phyloP scores from a whole-genome alignment of 2,329 filamentous ascomycete genomes.

The Ophiostoma ulmi region DNA sequence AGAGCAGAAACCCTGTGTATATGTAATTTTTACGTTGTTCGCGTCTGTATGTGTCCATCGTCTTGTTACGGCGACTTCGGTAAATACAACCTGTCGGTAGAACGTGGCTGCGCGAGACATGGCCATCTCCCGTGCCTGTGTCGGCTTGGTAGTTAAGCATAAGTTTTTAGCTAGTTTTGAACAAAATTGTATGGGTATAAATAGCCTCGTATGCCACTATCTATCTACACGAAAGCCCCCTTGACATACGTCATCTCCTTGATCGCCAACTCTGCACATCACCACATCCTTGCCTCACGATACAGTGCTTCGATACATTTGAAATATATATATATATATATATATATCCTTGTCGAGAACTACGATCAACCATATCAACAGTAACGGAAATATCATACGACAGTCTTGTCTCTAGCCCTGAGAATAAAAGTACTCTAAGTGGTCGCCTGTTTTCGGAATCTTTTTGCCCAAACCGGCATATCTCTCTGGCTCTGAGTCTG shows the following conservation, averaged over 20 bases:
- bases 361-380: not conserved
- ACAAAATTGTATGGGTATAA: not conserved
- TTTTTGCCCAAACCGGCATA: not conserved
- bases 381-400: not conserved
- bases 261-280: slow-evolving; percentile 3
- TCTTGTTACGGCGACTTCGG: not conserved
- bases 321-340: too few relatives aligned
- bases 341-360: too few relatives aligned
- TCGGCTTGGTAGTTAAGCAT: not conserved
- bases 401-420: not conserved
- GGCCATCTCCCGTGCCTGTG: not conserved
- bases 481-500: not conserved
- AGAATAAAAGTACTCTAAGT: not conserved
- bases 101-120: slow-evolving; percentile 7
- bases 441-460: not conserved
- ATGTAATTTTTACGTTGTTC: not conserved
- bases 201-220: not conserved
- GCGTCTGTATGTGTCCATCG: not conserved
- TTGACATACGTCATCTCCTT: not conserved
- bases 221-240: not conserved
- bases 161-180: not conserved
- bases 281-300: not conserved
- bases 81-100: not conserved
- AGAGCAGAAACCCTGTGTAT: not conserved
- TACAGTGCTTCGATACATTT: too few relatives aligned